These are phyloP conservation scores for Thuidium tamariscinum DNA, from an alignment of 225 moss, liverwort and hornwort species.

Conservation along the genomic window DNA sequence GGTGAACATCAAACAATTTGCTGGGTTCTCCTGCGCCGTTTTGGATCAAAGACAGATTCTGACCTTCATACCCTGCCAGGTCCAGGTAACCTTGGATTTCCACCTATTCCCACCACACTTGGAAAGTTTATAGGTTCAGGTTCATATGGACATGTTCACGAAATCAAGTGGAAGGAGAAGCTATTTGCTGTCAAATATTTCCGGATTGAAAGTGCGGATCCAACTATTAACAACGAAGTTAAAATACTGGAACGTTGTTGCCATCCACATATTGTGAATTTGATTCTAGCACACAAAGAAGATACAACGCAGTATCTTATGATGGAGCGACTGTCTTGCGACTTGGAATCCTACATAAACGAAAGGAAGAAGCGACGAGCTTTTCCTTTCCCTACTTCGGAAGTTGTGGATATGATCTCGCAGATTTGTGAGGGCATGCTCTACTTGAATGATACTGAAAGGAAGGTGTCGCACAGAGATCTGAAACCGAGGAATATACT, in stretches of 20 bases:
- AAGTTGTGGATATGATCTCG: background rate
- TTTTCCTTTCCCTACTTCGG: background rate
- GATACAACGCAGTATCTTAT: background rate
- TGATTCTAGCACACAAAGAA: background rate
- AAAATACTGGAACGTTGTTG: background rate
- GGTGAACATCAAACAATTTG: background rate
- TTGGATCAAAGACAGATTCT: background rate
- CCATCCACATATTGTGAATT: background rate
- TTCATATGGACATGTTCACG: background rate
- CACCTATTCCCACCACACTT: background rate
- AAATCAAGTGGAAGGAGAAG: background rate
- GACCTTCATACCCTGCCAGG: no score
- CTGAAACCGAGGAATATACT: background rate
- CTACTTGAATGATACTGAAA: background rate
- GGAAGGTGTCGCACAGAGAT: background rate
- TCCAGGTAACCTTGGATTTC: background rate
- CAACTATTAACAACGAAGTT: background rate
- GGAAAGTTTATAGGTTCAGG: background rate
- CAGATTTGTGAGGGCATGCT: background rate
- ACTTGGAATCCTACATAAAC: background rate
- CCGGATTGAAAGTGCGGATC: accelerated
- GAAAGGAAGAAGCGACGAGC: background rate
- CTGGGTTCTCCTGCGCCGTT: background rate
- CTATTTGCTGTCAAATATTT: background rate
- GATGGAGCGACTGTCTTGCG: background rate